Conservation (phyloP, 306 rosid genomes). For the Rosa rugosa region DNA sequence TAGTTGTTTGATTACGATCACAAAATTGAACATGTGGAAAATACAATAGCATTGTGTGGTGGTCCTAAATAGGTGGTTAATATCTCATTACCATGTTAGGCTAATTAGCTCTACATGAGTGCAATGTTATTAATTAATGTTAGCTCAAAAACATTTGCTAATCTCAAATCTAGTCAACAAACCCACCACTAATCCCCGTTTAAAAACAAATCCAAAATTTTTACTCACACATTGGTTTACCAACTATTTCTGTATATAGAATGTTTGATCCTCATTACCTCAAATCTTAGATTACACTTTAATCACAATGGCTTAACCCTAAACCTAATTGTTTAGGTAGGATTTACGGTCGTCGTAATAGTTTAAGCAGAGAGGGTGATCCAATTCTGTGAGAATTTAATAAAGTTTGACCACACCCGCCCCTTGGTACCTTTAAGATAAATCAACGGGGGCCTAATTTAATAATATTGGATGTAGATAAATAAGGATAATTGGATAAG, state of each 20-base stretch:
- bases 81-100: background rate
- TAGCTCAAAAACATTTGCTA: background rate
- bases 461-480: background rate
- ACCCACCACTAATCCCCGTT: background rate
- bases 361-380: conserved; percentile 19
- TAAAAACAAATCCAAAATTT: background rate
- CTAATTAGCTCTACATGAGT: background rate
- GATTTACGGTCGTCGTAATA: conserved; percentile 4
- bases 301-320: background rate
- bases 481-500: conserved; percentile 32
- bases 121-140: background rate
- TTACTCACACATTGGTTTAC: background rate
- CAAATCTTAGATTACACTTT: background rate
- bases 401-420: conserved; percentile 24
- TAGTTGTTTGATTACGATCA: background rate
- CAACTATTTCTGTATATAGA: background rate
- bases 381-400: conserved; percentile 20
- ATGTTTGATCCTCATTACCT: background rate
- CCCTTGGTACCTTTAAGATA: conserved; percentile 17
- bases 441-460: background rate
- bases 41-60: background rate
- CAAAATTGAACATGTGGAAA: background rate
- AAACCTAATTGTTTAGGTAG: conserved; percentile 9
- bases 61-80: background rate
- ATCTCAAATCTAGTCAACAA: background rate